These are phyloP conservation scores for Clausena lansium DNA, from an alignment of 345 rosid species.

Conservation along the genomic window DNA sequence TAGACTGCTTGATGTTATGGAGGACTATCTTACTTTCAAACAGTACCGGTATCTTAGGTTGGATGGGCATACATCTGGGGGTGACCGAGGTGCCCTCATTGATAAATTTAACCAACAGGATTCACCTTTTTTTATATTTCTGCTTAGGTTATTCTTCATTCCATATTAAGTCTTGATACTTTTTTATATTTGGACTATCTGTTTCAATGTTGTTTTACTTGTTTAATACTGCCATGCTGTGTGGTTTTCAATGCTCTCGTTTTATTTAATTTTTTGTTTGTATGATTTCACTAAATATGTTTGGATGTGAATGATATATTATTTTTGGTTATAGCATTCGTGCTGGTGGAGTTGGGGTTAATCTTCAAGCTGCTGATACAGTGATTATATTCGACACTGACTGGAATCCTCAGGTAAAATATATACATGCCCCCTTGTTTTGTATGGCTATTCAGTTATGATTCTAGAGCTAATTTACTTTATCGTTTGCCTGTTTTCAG, in stretches of 20 bases:
- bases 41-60: slow-evolving; percentile 79
- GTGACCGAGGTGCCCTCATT: slow-evolving; percentile 87
- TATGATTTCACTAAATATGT: slow-evolving; percentile 1
- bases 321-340: slow-evolving; percentile 59
- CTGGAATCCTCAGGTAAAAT: slow-evolving; percentile 91
- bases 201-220: background rate
- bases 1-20: slow-evolving; percentile 94
- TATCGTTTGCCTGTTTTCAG: slow-evolving; percentile 31
- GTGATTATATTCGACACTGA: slow-evolving; percentile 93
- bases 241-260: background rate
- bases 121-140: slow-evolving; percentile 81
- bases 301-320: slow-evolving; percentile 20
- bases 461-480: slow-evolving; percentile 12
- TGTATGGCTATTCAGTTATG: background rate
- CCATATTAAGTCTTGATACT: background rate
- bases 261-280: background rate
- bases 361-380: slow-evolving; percentile 97
- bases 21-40: slow-evolving; percentile 74
- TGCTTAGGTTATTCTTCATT: slow-evolving; percentile 63
- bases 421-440: slow-evolving; percentile 17
- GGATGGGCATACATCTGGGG: slow-evolving; percentile 94
- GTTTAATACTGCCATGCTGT: background rate
- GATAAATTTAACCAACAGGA: slow-evolving; percentile 60
- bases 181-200: background rate
- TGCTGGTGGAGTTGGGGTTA: slow-evolving; percentile 97